Conservation (phyloP, 2,329 filamentous ascomycete species). For the Phialocephala sp. region DNA sequence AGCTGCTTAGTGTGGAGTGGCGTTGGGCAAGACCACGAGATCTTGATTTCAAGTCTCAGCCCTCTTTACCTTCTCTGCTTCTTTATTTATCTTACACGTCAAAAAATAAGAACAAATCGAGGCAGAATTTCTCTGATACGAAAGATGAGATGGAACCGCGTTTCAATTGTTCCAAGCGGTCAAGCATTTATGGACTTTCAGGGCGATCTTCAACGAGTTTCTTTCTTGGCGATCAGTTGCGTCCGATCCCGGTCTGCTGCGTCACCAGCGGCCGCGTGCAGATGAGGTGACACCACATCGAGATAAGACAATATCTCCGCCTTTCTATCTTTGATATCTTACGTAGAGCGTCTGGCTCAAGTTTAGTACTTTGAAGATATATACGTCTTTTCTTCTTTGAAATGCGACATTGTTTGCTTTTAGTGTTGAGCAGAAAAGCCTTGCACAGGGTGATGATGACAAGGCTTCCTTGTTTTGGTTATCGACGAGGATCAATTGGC, state of each 20-base stretch:
- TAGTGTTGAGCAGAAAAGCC: not conserved
- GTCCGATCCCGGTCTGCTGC: not conserved
- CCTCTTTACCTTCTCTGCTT: not conserved
- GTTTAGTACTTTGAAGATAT: not conserved
- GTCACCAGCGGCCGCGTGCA: constrained; percentile 11
- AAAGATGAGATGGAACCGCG: not conserved
- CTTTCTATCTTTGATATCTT: not conserved
- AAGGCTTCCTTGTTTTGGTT: not conserved
- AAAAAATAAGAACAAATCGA: not conserved
- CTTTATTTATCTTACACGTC: not conserved
- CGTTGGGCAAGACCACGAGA: not conserved
- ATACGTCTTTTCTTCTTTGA: not conserved
- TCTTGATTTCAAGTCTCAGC: not conserved
- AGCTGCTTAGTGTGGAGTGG: not conserved
- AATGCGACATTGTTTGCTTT: not conserved
- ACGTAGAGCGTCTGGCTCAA: not conserved
- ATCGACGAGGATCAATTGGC: not conserved
- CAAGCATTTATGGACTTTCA: not conserved
- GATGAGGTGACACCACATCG: constrained; percentile 5
- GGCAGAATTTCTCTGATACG: not conserved
- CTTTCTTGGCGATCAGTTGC: not conserved
- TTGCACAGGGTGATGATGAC: not conserved
- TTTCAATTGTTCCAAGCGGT: not conserved
- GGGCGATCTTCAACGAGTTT: not conserved
- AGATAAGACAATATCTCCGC: not conserved